Evolutionary conservation across 23 red algal species (phyloP), one percentile per base, ranked within the genome.

Genomic region (Porphyridium purpureum): DNA sequence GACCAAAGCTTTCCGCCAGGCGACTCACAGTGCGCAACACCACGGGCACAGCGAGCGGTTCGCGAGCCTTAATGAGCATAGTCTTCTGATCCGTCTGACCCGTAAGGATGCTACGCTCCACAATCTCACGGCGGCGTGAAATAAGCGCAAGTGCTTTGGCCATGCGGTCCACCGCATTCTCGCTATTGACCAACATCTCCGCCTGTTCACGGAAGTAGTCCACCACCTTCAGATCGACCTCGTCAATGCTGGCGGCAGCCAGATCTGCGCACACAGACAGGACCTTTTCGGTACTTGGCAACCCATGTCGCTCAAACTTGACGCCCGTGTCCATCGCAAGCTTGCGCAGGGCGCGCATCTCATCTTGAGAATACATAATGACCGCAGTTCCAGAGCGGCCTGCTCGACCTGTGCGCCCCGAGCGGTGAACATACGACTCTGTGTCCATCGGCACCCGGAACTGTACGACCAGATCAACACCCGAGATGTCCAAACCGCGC

Each of bases 391-490:
- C 90, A 20, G 62, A 59, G 23, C 51, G 17, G 8, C 90, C 90
- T 36, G 90, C 90, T 54, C 90, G 80, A 17, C 80, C 90, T 0
- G 90, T 98, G 3, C 90, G 72, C 23, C 90, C 90, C 0, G 81
- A 54, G 21, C 90, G 80, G 71, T 98, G 90, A 31, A 98, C 64
- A 52, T 98, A 98, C 2, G 68, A 55, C 26, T 86, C 80, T 31
- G 72, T 19, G 31, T 98, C 90, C 15, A 31, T n/a, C 1, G 90
- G 90, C 52, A 83, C 62, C 11, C 76, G 63, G 38, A 70, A 81
- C 51, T 98, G 80, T 11, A 98, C 69, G 7, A 98, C 79, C 2
- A 98, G 70, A 44, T 98, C 90, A 9, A 98, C 81, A 24, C 79
- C 90, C 28, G 44, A 50, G 22, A 98, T 98, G 38, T 98, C 90